phyloP scores from a whole-genome alignment of 495 filamentous ascomycete species.

The Daldinia childiae region DNA sequence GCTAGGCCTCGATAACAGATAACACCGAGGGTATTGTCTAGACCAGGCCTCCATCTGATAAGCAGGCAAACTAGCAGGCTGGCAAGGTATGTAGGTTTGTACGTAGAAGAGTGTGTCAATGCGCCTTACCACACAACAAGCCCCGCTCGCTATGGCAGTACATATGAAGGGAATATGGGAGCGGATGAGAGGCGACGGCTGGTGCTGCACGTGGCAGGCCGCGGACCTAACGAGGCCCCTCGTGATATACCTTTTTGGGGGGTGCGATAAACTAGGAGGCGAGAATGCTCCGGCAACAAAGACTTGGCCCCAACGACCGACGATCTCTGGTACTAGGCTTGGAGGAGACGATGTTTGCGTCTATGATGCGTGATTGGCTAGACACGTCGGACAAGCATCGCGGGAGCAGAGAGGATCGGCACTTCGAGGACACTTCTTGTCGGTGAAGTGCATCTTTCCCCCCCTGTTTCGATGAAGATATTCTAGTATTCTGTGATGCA shows the following conservation, averaged over 20 bases:
- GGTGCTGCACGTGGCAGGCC: constrained; percentile 38
- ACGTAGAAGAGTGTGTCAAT: constrained; percentile 24
- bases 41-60: constrained; percentile 36
- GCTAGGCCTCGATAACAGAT: constrained; percentile 20
- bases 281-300: constrained; percentile 37
- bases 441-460: constrained; percentile 34
- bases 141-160: constrained; percentile 32
- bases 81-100: background rate
- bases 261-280: constrained; percentile 32
- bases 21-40: constrained; percentile 14
- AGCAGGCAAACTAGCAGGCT: background rate
- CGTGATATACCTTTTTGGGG: constrained; percentile 39
- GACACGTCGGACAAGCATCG: constrained; percentile 31
- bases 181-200: constrained; percentile 29
- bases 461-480: constrained; percentile 24
- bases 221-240: constrained; percentile 33
- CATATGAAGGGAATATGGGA: constrained; percentile 9
- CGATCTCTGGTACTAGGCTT: constrained; percentile 38
- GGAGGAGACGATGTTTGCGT: constrained; percentile 29
- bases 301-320: constrained; percentile 39
- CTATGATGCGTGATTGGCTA: constrained; percentile 27
- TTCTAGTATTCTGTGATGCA: constrained; percentile 22
- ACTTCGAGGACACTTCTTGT: constrained; percentile 35
- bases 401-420: constrained; percentile 36
- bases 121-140: constrained; percentile 36